Evolutionary conservation across 768 basidiomycete species (phyloP).

Genomic region (Collybiopsis luxurians): DNA sequence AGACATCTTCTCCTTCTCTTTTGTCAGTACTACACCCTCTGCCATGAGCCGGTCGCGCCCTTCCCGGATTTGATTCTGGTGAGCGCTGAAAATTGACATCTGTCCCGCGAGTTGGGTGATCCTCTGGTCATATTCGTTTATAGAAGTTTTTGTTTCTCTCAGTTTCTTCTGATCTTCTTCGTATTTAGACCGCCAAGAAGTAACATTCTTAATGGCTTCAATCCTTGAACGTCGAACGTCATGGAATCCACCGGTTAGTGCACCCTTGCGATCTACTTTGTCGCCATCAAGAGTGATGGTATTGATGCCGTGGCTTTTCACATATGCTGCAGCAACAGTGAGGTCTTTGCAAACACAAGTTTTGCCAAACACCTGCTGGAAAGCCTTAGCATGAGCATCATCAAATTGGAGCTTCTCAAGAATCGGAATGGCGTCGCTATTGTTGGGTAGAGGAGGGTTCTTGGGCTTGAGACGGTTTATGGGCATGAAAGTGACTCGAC

Average conservation of each 20-base stretch:
- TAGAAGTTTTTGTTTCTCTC: conserved; percentile 70
- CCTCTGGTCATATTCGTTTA: conserved; percentile 78
- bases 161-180: conserved; percentile 62
- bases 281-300: conserved; percentile 98
- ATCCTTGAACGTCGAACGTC: conserved; percentile 88
- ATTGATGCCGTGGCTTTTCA: conserved; percentile 91
- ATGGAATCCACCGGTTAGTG: conserved; percentile 94
- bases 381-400: conserved; percentile 68
- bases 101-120: conserved; percentile 74
- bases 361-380: conserved; percentile 96
- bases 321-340: conserved; percentile 89
- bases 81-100: conserved; percentile 66
- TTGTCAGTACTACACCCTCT: conserved; percentile 55
- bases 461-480: conserved; percentile 91
- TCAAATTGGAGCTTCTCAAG: conserved; percentile 83
- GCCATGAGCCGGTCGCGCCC: conserved; percentile 63
- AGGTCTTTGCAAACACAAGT: conserved; percentile 95
- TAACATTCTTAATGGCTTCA: conserved; percentile 78
- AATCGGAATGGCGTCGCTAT: conserved; percentile 76
- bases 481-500: conserved; percentile 98
- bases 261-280: conserved; percentile 95
- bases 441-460: conserved; percentile 59
- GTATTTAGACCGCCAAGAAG: conserved; percentile 70
- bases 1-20: conserved; percentile 69
- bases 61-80: conserved; percentile 69